A percentile compares a stretch with the other conserved stretches of the same genome.
Conservation (phyloP, 1,284 basidiomycete genomes). For the Anthracocystis walkeri region DNA sequence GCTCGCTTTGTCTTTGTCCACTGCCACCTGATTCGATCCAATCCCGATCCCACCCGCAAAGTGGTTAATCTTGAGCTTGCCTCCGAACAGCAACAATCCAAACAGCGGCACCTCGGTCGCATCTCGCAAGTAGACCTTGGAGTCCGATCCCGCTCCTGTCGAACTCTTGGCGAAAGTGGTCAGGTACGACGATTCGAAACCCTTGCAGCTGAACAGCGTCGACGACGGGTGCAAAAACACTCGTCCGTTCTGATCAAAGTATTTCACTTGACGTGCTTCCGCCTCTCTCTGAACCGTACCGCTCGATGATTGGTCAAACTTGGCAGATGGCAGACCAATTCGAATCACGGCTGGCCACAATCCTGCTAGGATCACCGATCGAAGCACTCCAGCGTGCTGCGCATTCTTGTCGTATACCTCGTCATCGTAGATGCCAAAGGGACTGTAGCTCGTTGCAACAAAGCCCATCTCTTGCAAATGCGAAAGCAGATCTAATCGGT, state of each 20-base stretch:
- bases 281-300: conserved; percentile 63
- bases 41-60: conserved; percentile 77
- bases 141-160: conserved; percentile 72
- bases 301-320: conserved; percentile 60
- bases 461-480: conserved; percentile 82
- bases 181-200: conserved; percentile 82
- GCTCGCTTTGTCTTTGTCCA: not conserved
- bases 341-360: conserved; percentile 73
- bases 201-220: conserved; percentile 77
- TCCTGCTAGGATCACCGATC: conserved; percentile 62
- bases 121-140: conserved; percentile 86
- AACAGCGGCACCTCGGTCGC: conserved; percentile 90
- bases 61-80: conserved; percentile 80
- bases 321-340: conserved; percentile 58
- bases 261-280: conserved; percentile 59
- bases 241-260: conserved; percentile 70
- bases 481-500: conserved; percentile 82
- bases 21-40: conserved; percentile 34
- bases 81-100: conserved; percentile 85
- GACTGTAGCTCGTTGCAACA: conserved; percentile 70
- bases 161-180: conserved; percentile 85
- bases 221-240: conserved; percentile 89
- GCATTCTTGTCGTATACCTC: conserved; percentile 51
- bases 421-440: conserved; percentile 68
- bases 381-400: conserved; percentile 47